phyloP scores from a whole-genome alignment of 495 filamentous ascomycete genomes.

The Hypoxylon intermedium region DNA sequence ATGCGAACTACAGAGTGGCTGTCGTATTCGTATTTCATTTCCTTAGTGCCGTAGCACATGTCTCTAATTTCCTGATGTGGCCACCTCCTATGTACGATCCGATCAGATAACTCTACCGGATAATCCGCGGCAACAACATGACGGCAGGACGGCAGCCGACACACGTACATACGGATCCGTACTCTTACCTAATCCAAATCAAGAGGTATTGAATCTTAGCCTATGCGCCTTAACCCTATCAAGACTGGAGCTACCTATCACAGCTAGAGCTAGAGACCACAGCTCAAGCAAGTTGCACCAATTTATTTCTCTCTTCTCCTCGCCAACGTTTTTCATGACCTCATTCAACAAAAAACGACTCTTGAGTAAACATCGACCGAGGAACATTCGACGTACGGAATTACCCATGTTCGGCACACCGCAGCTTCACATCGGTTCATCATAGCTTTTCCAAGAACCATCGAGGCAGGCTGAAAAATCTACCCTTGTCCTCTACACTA shows the following conservation, averaged over 20 bases:
- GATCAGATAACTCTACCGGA: slow-evolving; percentile 32
- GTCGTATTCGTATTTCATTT: slow-evolving; percentile 38
- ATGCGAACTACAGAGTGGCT: slow-evolving; percentile 6
- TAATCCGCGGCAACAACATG: slow-evolving; percentile 13
- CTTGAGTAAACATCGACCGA: slow-evolving; percentile 31
- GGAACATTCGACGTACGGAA: slow-evolving; percentile 28
- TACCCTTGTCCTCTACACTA: slow-evolving; percentile 12
- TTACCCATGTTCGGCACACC: slow-evolving; percentile 12
- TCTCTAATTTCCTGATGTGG: neutral
- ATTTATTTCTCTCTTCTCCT: slow-evolving; percentile 8
- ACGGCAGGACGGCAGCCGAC: neutral
- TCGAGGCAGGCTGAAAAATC: slow-evolving; percentile 1
- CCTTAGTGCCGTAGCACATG: neutral
- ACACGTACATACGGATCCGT: neutral
- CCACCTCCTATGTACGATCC: neutral
- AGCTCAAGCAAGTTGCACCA: slow-evolving; percentile 1
- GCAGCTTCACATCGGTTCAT: slow-evolving; percentile 30
- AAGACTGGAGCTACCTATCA: neutral
- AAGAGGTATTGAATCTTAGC: neutral
- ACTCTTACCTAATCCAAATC: slow-evolving; percentile 18
- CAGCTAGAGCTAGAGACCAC: slow-evolving; percentile 2
- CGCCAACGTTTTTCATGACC: slow-evolving; percentile 26
- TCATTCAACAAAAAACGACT: slow-evolving; percentile 20
- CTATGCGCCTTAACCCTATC: slow-evolving; percentile 15
- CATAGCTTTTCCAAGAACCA: slow-evolving; percentile 6